phyloP scores from a whole-genome alignment of 306 rosid genomes.

The Quillaja saponaria region DNA sequence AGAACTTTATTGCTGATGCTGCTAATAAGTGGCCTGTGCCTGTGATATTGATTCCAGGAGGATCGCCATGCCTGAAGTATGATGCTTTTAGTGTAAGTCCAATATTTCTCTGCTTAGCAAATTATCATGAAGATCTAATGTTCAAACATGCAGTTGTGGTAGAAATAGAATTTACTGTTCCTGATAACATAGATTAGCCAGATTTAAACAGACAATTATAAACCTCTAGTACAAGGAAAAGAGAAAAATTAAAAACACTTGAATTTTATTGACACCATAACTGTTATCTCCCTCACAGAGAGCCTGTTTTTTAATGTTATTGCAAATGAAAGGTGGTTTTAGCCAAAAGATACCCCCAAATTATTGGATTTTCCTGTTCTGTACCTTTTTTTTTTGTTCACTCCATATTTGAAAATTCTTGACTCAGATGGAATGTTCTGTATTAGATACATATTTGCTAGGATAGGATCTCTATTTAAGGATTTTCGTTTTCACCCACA shows the following conservation, averaged over 20 bases:
- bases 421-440: neutral
- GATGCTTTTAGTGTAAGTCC: slow-evolving; percentile 82
- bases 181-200: too few relatives aligned
- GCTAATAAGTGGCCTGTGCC: slow-evolving; percentile 76
- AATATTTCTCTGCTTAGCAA: slow-evolving; percentile 11
- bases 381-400: neutral
- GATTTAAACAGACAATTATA: too few relatives aligned
- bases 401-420: slow-evolving; percentile 3
- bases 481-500: too few relatives aligned
- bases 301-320: neutral
- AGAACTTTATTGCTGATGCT: slow-evolving; percentile 45
- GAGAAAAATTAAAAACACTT: slow-evolving; percentile 8
- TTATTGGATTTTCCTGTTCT: neutral
- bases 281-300: neutral
- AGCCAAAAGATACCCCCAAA: neutral
- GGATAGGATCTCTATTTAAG: too few relatives aligned
- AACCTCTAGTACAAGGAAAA: neutral
- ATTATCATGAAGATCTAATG: neutral
- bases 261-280: slow-evolving; percentile 22
- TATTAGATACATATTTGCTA: slow-evolving; percentile 1
- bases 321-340: neutral
- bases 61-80: slow-evolving; percentile 57
- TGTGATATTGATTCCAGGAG: slow-evolving; percentile 64
- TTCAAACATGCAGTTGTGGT: neutral
- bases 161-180: slow-evolving; percentile 8